Evolutionary conservation across 1,139 yeast genomes (phyloP).

Genomic region (Meyerozyma elateridarum): DNA sequence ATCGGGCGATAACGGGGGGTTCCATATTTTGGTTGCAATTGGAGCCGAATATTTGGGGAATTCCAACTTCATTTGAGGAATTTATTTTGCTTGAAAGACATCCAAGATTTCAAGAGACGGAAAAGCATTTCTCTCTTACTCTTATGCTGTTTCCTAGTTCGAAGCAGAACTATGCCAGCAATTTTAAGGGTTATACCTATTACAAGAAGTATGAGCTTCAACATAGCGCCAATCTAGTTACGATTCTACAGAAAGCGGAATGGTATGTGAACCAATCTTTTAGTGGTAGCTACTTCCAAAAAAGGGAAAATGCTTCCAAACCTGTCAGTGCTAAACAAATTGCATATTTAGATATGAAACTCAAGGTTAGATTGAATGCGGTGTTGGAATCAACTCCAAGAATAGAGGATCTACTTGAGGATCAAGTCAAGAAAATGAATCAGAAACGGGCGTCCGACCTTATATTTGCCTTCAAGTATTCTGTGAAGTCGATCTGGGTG

Average conservation of each 20-base stretch:
- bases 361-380: slow-evolving; percentile 14
- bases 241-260: slow-evolving; percentile 19
- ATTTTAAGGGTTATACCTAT: too few relatives aligned
- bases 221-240: slow-evolving; percentile 14
- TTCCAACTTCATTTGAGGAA: slow-evolving; percentile 11
- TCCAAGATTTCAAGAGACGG: too few relatives aligned
- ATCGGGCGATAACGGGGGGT: slow-evolving; percentile 14
- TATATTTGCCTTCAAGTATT: slow-evolving; percentile 40
- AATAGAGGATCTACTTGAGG: slow-evolving; percentile 20
- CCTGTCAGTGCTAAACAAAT: slow-evolving; percentile 20
- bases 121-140: too few relatives aligned
- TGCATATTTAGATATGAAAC: slow-evolving; percentile 14
- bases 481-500: slow-evolving; percentile 22
- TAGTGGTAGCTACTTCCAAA: too few relatives aligned
- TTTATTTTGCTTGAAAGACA: slow-evolving; percentile 19
- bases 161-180: too few relatives aligned
- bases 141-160: too few relatives aligned
- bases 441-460: slow-evolving; percentile 38
- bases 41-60: slow-evolving; percentile 33
- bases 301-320: too few relatives aligned
- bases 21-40: slow-evolving; percentile 26
- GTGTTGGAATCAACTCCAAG: slow-evolving; percentile 15
- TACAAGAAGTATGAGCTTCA: too few relatives aligned
- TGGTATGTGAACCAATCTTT: slow-evolving; percentile 2
- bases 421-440: slow-evolving; percentile 15